Evolutionary conservation across 495 filamentous ascomycete species (phyloP).

Genomic region (Thozetella sp.): DNA sequence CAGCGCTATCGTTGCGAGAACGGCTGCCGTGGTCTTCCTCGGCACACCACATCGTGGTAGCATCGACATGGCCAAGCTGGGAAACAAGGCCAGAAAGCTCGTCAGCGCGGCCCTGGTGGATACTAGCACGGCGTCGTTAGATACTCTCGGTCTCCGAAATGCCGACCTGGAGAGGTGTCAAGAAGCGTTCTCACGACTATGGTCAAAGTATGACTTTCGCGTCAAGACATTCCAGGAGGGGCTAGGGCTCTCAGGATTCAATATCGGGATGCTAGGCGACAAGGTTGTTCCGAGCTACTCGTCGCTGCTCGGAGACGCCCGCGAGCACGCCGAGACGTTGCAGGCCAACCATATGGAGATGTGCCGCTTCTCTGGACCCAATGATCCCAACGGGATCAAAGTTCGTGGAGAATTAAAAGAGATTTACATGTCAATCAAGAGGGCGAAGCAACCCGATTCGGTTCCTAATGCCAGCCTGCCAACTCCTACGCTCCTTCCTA

Average conservation of each 20-base stretch:
- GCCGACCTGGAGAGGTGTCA: constrained; percentile 6
- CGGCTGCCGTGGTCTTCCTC: constrained; percentile 32
- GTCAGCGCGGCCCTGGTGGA: constrained; percentile 5
- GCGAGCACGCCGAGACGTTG: constrained; percentile 16
- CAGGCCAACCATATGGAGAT: constrained; percentile 19
- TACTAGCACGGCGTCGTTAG: neutral
- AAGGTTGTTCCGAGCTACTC: constrained; percentile 25
- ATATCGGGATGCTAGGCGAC: neutral
- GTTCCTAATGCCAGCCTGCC: no score
- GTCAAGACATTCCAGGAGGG: constrained; percentile 12
- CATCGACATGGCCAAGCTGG: constrained; percentile 5
- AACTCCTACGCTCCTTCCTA: no score
- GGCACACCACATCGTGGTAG: constrained; percentile 36
- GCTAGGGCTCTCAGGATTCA: neutral
- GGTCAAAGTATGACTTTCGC: constrained; percentile 8
- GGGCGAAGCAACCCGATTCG: neutral
- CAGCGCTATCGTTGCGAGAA: constrained; percentile 24
- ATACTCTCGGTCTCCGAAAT: constrained; percentile 1
- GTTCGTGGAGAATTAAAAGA: constrained; percentile 1
- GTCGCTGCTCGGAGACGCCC: constrained; percentile 16
- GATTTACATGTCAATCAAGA: constrained; percentile 2
- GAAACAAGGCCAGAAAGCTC: neutral
- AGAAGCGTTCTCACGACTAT: constrained; percentile 7
- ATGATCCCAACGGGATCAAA: constrained; percentile 20
- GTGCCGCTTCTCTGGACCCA: constrained; percentile 16